Evolutionary conservation across 179 eudicot genomes (phyloP), one percentile per base, ranked within the genome.

Genomic region (Drosera spatulata): DNA sequence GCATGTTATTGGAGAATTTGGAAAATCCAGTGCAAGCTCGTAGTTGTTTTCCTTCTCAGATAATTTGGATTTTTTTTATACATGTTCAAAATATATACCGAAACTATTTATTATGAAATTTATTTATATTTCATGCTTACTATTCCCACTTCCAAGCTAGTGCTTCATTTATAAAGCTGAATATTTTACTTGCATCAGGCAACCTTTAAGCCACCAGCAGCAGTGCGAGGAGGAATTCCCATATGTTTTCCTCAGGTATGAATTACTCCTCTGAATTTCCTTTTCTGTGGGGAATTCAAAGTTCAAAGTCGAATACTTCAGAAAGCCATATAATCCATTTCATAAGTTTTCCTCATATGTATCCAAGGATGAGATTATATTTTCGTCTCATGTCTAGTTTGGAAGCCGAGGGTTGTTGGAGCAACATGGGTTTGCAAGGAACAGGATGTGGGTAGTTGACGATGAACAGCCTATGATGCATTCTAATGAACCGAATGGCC

Each of bases 161-260:
- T 12, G 4, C 5, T 50, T 50, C 53, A 50, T 50, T 4, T 10
- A 5, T 50, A 50, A 50, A 40, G 12, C 47, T 33, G 52, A 1
- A 64, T 41, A 49, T 15, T 65, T 52, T 46, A 37, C 33, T 44
- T 67, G 42, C 14, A 65, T 48, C 75, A 91, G 98, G 96, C 98
- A 49, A 72, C 55, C 54, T 88, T 66, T 66, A 91, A 82, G 75
- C 87, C 95, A 38, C 91, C 96, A 53, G 58, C 70, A 53, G 79
- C 88, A 46, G 75, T 91, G 53, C 75, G 96, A 75, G 98, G 95
- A 60, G 98, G 97, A 46, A 88, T 91, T 70, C 86, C 95, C 33
- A 85, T 91, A 45, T 88, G 96, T 66, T 91, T 91, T 66, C 98
- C 98, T 44, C 95, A 91, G 98, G 98, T 91, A 87, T 63, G 55